Evolutionary conservation across 257 asterid species (phyloP).

Genomic region (Solanum dulcamara): DNA sequence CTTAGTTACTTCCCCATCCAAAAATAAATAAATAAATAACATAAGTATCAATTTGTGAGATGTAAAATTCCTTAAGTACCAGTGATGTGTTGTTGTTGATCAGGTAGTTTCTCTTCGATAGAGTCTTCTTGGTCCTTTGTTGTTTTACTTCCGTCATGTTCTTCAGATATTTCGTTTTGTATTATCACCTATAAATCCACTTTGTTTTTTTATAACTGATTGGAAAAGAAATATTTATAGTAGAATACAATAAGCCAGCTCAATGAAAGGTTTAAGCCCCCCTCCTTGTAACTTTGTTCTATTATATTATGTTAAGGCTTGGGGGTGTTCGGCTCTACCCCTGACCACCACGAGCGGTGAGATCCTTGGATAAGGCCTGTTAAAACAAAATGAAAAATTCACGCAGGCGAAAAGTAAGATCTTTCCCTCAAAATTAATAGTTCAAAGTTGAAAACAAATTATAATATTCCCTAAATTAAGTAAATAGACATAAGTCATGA

Average conservation of each 20-base stretch:
- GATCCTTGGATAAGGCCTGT: too few relatives aligned
- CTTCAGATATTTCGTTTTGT: background rate
- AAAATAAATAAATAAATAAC: background rate
- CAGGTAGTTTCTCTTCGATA: background rate
- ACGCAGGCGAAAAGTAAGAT: too few relatives aligned
- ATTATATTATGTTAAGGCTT: too few relatives aligned
- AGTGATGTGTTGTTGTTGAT: background rate
- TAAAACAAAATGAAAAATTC: too few relatives aligned
- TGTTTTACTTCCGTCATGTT: background rate
- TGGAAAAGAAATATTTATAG: background rate
- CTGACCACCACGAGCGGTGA: too few relatives aligned
- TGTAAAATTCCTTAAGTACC: background rate
- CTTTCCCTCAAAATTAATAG: background rate
- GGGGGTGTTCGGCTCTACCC: too few relatives aligned
- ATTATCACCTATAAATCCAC: background rate
- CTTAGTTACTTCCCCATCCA: background rate
- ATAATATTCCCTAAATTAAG: background rate
- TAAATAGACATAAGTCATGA: background rate
- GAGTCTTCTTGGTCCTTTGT: background rate
- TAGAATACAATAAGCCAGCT: background rate
- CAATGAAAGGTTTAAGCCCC: too few relatives aligned
- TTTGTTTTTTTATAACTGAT: too few relatives aligned
- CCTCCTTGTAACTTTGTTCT: too few relatives aligned
- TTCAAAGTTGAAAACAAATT: background rate
- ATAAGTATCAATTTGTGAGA: background rate